Evolutionary conservation across 345 rosid genomes (phyloP).

Genomic region (Abelmoschus esculentus): DNA sequence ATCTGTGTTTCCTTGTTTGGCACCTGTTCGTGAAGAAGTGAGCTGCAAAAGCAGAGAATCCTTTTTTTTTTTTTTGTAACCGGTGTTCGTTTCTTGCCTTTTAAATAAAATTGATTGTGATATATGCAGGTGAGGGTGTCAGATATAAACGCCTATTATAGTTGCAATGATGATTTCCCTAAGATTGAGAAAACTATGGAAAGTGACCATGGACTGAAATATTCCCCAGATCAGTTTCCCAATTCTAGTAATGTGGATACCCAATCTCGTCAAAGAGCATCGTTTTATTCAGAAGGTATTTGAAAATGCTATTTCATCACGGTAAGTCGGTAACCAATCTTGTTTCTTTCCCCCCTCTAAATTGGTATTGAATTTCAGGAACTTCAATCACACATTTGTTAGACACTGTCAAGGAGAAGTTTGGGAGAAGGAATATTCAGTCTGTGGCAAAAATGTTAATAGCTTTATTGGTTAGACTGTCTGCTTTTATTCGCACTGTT

Average conservation of each 20-base stretch:
- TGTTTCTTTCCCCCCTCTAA: not conserved
- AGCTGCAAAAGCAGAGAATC: slow-evolving; percentile 20
- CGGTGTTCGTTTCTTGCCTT: not conserved
- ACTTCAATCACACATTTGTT: slow-evolving; percentile 34
- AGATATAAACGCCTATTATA: slow-evolving; percentile 56
- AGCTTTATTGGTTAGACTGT: slow-evolving; percentile 40
- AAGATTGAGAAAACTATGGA: slow-evolving; percentile 27
- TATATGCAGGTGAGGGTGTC: slow-evolving; percentile 42
- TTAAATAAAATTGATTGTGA: not conserved
- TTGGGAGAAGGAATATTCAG: slow-evolving; percentile 34
- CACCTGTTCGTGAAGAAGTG: slow-evolving; percentile 61
- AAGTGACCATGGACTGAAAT: slow-evolving; percentile 21
- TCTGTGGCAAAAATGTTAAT: slow-evolving; percentile 27
- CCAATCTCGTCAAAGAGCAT: slow-evolving; percentile 17
- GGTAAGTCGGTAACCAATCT: not conserved
- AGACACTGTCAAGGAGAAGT: slow-evolving; percentile 33
- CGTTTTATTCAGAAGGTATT: slow-evolving; percentile 32
- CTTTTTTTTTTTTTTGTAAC: not conserved
- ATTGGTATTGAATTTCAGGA: slow-evolving; percentile 29
- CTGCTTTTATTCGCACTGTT: slow-evolving; percentile 35
- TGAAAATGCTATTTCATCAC: not conserved
- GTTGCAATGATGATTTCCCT: slow-evolving; percentile 54
- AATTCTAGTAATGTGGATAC: slow-evolving; percentile 15
- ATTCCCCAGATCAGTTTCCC: slow-evolving; percentile 25
- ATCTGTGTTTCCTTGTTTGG: slow-evolving; percentile 36